Evolutionary conservation across 768 basidiomycete species (phyloP).

Genomic region (Trametopsis cervina): DNA sequence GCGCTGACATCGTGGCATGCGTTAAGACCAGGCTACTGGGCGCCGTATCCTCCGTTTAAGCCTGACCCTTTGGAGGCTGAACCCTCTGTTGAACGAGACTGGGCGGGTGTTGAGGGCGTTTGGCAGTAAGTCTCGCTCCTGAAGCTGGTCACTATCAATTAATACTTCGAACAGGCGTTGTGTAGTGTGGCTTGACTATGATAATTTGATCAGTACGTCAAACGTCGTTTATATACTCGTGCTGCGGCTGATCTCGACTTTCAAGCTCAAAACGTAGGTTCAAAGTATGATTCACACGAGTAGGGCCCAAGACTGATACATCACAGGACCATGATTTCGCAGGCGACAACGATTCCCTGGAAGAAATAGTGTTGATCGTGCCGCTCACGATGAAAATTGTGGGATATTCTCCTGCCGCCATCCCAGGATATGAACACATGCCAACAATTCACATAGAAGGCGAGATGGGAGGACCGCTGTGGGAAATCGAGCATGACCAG

Average conservation of each 20-base stretch:
- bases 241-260: background rate
- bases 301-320: background rate
- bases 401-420: conserved; percentile 20
- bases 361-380: conserved; percentile 47
- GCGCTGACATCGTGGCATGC: background rate
- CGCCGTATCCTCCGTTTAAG: background rate
- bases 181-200: conserved; percentile 22
- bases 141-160: background rate
- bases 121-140: conserved; percentile 15
- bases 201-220: conserved; percentile 14
- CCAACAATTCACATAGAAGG: conserved; percentile 49
- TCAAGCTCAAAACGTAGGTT: conserved; percentile 13
- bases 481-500: conserved; percentile 14
- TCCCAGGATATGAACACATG: conserved; percentile 23
- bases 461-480: conserved; percentile 31
- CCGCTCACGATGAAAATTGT: conserved; percentile 39
- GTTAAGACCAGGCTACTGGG: background rate
- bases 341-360: conserved; percentile 13
- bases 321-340: conserved; percentile 10
- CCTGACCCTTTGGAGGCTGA: background rate
- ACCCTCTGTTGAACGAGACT: conserved; percentile 14
- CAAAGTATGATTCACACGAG: background rate
- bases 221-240: background rate
- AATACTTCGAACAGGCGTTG: conserved; percentile 12
- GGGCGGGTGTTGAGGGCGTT: conserved; percentile 22